Evolutionary conservation across 1,139 yeast genomes (phyloP).

Genomic region (Debaryomycetaceae sp.): DNA sequence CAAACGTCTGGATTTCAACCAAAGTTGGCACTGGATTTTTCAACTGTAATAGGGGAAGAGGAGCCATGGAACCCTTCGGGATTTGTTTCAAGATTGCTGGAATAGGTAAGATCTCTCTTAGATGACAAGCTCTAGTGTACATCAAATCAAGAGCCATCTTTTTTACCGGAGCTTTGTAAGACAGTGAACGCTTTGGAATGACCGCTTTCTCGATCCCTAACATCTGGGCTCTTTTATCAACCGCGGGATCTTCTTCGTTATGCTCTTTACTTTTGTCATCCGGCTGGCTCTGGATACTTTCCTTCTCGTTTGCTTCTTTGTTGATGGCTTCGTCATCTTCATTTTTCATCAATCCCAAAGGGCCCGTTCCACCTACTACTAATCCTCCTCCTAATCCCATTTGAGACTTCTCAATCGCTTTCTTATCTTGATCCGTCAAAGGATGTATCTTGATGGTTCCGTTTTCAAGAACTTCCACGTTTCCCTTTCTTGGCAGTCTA

Average conservation of each 20-base stretch:
- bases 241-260: constrained; percentile 38
- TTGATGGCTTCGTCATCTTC: constrained; percentile 14
- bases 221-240: constrained; percentile 38
- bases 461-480: constrained; percentile 60
- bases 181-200: constrained; percentile 17
- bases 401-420: constrained; percentile 39
- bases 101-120: constrained; percentile 69
- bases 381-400: constrained; percentile 64
- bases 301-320: constrained; percentile 6
- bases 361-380: constrained; percentile 78
- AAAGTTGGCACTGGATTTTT: constrained; percentile 72
- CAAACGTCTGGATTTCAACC: constrained; percentile 69
- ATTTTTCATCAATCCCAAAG: constrained; percentile 39
- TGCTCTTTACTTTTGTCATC: constrained; percentile 26
- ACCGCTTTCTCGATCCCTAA: constrained; percentile 49
- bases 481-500: constrained; percentile 62
- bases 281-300: constrained; percentile 11
- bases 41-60: constrained; percentile 60
- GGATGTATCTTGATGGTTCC: constrained; percentile 63
- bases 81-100: constrained; percentile 75
- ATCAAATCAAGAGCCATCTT: constrained; percentile 58
- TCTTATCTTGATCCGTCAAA: constrained; percentile 57
- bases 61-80: constrained; percentile 66
- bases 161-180: constrained; percentile 34
- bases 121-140: constrained; percentile 74